phyloP scores from a whole-genome alignment of 1,284 basidiomycete genomes.

The Lignosus rhinocerotis region DNA sequence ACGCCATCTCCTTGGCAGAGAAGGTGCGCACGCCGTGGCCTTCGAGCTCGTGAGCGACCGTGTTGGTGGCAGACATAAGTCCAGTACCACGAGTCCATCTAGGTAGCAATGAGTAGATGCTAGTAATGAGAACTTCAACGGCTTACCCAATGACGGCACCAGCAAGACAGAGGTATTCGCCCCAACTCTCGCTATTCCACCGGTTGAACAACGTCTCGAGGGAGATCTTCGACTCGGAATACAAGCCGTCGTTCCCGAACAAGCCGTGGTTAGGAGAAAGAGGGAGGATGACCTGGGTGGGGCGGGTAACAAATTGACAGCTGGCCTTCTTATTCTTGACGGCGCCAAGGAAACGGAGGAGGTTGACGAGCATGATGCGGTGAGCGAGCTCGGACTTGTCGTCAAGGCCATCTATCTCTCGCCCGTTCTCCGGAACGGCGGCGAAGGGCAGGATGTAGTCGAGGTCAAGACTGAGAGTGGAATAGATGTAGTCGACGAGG shows the following conservation, averaged over 20 bases:
- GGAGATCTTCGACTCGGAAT: conserved; percentile 98
- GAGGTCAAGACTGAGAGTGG: conserved; percentile 90
- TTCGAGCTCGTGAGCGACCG: conserved; percentile 93
- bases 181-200: conserved; percentile 99
- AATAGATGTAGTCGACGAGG: conserved; percentile 97
- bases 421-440: conserved; percentile 96
- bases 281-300: conserved; percentile 96
- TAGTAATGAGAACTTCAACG: background rate
- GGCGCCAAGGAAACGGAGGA: conserved; percentile 92
- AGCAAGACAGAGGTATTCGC: conserved; percentile 96
- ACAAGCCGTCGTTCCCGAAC: conserved; percentile 97
- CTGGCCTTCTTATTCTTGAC: conserved; percentile 98
- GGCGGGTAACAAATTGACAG: conserved; percentile 93
- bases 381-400: conserved; percentile 98
- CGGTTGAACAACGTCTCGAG: conserved; percentile 97
- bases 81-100: conserved; percentile 99
- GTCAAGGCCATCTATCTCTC: conserved; percentile 95
- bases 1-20: conserved; percentile 99
- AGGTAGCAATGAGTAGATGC: conserved; percentile 16
- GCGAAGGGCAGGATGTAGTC: conserved; percentile 99
- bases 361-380: conserved; percentile 94
- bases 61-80: conserved; percentile 95
- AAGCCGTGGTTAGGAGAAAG: conserved; percentile 97
- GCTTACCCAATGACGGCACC: conserved; percentile 95
- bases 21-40: conserved; percentile 94